A percentile compares a stretch with the other conserved stretches of the same genome.
Evolutionary conservation across 2,329 filamentous ascomycete species (phyloP).

Genomic region (Metarhizium rileyi): DNA sequence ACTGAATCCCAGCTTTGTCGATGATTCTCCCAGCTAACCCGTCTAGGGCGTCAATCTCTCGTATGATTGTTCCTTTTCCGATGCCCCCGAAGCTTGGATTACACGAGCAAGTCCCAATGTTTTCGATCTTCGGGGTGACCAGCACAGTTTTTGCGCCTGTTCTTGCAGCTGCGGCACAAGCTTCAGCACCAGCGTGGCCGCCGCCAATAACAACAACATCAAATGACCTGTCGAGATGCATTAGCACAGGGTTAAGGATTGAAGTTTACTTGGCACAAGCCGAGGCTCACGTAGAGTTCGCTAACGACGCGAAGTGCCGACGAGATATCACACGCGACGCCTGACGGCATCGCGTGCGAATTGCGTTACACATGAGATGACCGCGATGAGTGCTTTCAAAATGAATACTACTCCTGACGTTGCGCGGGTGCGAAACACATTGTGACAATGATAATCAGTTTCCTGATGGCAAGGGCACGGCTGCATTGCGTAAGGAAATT

Average conservation of each 20-base stretch:
- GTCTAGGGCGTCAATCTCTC: constrained; percentile 91
- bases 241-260: background rate
- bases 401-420: background rate
- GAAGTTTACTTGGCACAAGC: background rate
- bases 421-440: background rate
- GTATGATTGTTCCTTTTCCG: constrained; percentile 91
- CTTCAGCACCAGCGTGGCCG: constrained; percentile 91
- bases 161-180: constrained; percentile 81
- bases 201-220: constrained; percentile 96
- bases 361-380: constrained; percentile 20
- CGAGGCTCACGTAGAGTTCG: constrained; percentile 8
- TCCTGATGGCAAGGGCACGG: background rate
- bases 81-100: constrained; percentile 98
- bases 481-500: background rate
- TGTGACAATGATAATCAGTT: background rate
- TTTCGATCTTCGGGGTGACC: constrained; percentile 78
- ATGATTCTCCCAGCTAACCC: constrained; percentile 81
- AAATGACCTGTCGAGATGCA: constrained; percentile 44
- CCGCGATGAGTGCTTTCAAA: background rate
- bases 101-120: constrained; percentile 90
- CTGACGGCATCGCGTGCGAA: constrained; percentile 14
- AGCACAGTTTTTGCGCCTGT: constrained; percentile 82
- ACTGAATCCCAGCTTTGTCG: constrained; percentile 92
- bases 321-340: constrained; percentile 10
- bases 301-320: constrained; percentile 22